Base-by-base conservation (phyloP, 2,329 filamentous ascomycete genomes). In the Metarhizium album region DNA sequence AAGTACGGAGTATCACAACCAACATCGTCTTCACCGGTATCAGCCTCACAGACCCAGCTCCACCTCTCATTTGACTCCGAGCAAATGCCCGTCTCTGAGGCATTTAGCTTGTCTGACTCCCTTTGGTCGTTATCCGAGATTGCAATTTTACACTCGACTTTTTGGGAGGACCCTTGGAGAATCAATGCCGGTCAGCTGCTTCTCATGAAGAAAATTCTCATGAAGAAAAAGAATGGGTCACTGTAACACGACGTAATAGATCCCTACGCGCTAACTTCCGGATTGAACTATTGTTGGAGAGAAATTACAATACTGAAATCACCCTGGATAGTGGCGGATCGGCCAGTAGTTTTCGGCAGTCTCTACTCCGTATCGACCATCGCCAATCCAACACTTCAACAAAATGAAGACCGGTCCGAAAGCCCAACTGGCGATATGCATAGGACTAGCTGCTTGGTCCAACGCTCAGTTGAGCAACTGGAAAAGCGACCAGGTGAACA, bases 401-500 rank as follows among this genome's bases (percentile, higher is more conserved):
- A 46, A 37, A 52, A 64, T 58, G 55, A 59, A 58, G 54, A 52
- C 52, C 38, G 42, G 37, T 48, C 45, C 38, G 18, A 24, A 42
- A 48, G 47, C 55, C 16, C 48, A 51, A 20, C 54, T 58, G 53
- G 53, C 47, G 33, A 46, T 59, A 31, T 49, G 56, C 48, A 56
- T 57, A n/a, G 45, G 52, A n/a, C 43, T 53, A 22, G 49, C 56
- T 3, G 22, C 51, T 31, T 54, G 46, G 35, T 49, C 50, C 24
- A 46, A 50, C 20, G 74, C 70, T 18, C 76, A 78, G 53, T 65
- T 61, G 59, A 69, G 49, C 63, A 64, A 65, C 24, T 83, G 80
- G 79, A 49, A 58, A n/a, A 43, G 62, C 1, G 64, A 66, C 37
- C 76, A 84, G 61, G 65, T 79, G 49, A 82, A 77, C 59, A 71